phyloP scores from a whole-genome alignment of 2,329 filamentous ascomycete species.

The Pseudonectria foliicola region DNA sequence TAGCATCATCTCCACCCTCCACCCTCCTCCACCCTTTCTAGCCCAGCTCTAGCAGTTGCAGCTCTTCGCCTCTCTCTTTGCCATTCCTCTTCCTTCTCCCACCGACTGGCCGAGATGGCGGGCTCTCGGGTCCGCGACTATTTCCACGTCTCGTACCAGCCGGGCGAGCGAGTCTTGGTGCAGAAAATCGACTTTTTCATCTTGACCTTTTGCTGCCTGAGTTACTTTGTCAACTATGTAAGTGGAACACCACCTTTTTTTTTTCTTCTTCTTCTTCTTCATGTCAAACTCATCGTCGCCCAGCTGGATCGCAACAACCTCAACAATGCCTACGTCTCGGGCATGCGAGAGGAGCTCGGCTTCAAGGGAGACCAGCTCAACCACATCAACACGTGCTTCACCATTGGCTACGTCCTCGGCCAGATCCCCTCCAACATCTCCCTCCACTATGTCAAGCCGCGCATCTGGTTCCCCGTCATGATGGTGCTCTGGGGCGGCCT shows the following conservation, averaged over 20 bases:
- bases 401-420: constrained; percentile 40
- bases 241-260: no score
- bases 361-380: constrained; percentile 38
- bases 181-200: constrained; percentile 59
- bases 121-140: constrained; percentile 23
- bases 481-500: constrained; percentile 57
- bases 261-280: no score
- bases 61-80: background rate
- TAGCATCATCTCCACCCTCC: no score
- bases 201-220: constrained; percentile 55
- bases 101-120: constrained; percentile 2
- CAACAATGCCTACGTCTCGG: constrained; percentile 35
- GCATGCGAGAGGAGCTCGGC: constrained; percentile 39
- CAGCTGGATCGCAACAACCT: constrained; percentile 33
- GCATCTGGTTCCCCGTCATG: constrained; percentile 57
- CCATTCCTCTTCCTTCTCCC: background rate
- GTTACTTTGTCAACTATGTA: constrained; percentile 49
- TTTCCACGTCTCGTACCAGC: constrained; percentile 27
- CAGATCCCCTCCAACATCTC: constrained; percentile 56
- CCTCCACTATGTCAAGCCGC: constrained; percentile 55
- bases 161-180: constrained; percentile 39
- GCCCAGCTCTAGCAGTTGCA: no score
- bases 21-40: no score
- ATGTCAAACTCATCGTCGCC: background rate
- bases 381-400: constrained; percentile 31